Conservation (phyloP, 768 basidiomycete genomes). For the Inosperma sp. region DNA sequence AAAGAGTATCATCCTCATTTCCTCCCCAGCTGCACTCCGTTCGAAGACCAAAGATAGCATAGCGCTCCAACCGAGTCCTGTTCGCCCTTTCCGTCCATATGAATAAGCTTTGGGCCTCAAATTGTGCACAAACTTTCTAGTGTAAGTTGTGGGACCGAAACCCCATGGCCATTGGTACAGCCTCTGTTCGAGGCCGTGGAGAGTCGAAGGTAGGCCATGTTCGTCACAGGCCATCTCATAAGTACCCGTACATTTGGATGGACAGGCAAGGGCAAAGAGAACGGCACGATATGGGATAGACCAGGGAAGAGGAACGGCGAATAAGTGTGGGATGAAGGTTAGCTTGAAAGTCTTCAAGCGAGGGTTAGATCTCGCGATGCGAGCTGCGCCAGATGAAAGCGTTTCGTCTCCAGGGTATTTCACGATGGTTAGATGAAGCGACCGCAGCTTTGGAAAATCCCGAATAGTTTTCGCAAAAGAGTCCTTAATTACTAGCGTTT, state of each 20-base stretch:
- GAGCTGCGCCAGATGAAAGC: slow-evolving; percentile 52
- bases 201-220: slow-evolving; percentile 57
- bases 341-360: slow-evolving; percentile 61
- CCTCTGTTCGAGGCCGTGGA: slow-evolving; percentile 48
- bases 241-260: slow-evolving; percentile 44
- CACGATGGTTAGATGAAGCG: slow-evolving; percentile 60
- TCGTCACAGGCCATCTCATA: slow-evolving; percentile 57
- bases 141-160: slow-evolving; percentile 36
- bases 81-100: slow-evolving; percentile 34
- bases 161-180: slow-evolving; percentile 47
- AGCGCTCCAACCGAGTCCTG: slow-evolving; percentile 33
- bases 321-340: slow-evolving; percentile 54
- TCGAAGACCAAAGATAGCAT: slow-evolving; percentile 48
- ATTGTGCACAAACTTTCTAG: slow-evolving; percentile 36
- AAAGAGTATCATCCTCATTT: slow-evolving; percentile 56
- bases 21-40: slow-evolving; percentile 61
- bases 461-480: slow-evolving; percentile 61
- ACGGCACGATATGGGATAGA: slow-evolving; percentile 39
- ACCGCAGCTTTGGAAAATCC: slow-evolving; percentile 57
- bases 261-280: slow-evolving; percentile 41
- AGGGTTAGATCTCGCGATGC: slow-evolving; percentile 62
- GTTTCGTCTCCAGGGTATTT: slow-evolving; percentile 61
- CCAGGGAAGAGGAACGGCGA: slow-evolving; percentile 48
- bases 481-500: too few species aligned
- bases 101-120: slow-evolving; percentile 35